These are phyloP conservation scores for Parastagonospora avenae DNA, from an alignment of 2,329 filamentous ascomycete species.

Conservation along the genomic window DNA sequence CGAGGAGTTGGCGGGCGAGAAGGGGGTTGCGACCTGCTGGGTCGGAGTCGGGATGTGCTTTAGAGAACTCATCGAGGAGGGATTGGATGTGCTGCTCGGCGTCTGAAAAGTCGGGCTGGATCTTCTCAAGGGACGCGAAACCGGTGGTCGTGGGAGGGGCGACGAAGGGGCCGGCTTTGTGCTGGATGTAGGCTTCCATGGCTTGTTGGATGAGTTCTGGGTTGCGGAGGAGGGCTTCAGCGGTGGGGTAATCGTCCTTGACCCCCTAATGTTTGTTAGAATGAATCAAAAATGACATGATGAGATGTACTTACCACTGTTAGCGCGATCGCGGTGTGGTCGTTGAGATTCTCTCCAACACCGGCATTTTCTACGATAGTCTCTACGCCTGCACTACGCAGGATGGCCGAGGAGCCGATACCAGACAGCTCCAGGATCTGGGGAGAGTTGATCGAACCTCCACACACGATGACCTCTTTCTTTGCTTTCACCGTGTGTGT, in stretches of 20 bases:
- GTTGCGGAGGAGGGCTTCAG: conserved; percentile 27
- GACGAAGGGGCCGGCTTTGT: conserved; percentile 36
- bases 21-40: conserved; percentile 28
- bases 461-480: conserved; percentile 39
- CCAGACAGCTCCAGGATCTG: conserved; percentile 42
- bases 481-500: conserved; percentile 31
- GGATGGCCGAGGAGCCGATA: conserved; percentile 30
- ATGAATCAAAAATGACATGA: background rate
- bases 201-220: conserved; percentile 33
- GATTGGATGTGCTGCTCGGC: conserved; percentile 26
- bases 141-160: conserved; percentile 29
- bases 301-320: conserved; percentile 14
- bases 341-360: conserved; percentile 46
- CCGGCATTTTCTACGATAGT: conserved; percentile 33
- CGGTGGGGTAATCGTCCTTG: conserved; percentile 34
- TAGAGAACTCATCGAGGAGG: conserved; percentile 18
- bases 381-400: conserved; percentile 33
- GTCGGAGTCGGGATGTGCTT: conserved; percentile 26
- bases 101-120: conserved; percentile 25
- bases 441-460: conserved; percentile 34
- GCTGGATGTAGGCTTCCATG: conserved; percentile 30
- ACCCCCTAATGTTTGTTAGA: conserved; percentile 16
- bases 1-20: conserved; percentile 27
- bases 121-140: conserved; percentile 26
- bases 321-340: conserved; percentile 34